Conservation (phyloP, 2,329 filamentous ascomycete genomes). For the Sarocladiaceae sp. region DNA sequence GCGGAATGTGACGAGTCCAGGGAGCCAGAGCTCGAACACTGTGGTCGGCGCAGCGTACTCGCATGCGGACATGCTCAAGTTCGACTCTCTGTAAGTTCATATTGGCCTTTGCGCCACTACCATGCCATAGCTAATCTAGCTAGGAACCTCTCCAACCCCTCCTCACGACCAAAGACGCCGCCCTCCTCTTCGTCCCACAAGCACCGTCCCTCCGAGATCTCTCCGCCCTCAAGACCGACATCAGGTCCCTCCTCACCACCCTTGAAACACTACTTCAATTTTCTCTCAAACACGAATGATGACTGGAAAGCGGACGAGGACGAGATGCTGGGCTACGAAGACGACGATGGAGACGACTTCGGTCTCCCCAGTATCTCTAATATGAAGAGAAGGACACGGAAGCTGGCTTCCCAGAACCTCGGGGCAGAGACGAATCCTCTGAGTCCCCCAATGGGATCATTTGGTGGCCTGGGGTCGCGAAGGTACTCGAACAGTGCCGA, state of each 20-base stretch:
- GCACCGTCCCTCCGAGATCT: constrained; percentile 43
- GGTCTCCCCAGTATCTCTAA: constrained; percentile 87
- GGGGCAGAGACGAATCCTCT: neutral
- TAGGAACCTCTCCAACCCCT: constrained; percentile 54
- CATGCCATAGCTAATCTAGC: constrained; percentile 13
- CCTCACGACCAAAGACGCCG: constrained; percentile 69
- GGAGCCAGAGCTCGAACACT: constrained; percentile 55
- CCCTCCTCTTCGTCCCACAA: constrained; percentile 53
- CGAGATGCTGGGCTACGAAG: constrained; percentile 72
- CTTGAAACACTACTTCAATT: constrained; percentile 70
- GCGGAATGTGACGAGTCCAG: constrained; percentile 34
- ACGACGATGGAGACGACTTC: constrained; percentile 92
- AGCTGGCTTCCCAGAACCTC: constrained; percentile 40
- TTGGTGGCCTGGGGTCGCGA: constrained; percentile 37
- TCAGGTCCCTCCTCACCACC: constrained; percentile 55
- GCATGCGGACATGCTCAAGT: constrained; percentile 89
- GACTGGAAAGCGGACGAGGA: constrained; percentile 76
- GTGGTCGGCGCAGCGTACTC: constrained; percentile 95
- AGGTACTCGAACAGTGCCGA: constrained; percentile 81
- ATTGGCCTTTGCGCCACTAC: neutral
- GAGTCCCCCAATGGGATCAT: constrained; percentile 23
- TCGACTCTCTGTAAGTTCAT: constrained; percentile 64
- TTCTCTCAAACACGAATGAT: constrained; percentile 73
- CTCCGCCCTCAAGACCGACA: constrained; percentile 47
- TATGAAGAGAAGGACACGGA: constrained; percentile 68